A percentile compares a stretch with the other conserved stretches of the same genome.
phyloP scores from a whole-genome alignment of 345 rosid species.

The Rhodamnia argentea region DNA sequence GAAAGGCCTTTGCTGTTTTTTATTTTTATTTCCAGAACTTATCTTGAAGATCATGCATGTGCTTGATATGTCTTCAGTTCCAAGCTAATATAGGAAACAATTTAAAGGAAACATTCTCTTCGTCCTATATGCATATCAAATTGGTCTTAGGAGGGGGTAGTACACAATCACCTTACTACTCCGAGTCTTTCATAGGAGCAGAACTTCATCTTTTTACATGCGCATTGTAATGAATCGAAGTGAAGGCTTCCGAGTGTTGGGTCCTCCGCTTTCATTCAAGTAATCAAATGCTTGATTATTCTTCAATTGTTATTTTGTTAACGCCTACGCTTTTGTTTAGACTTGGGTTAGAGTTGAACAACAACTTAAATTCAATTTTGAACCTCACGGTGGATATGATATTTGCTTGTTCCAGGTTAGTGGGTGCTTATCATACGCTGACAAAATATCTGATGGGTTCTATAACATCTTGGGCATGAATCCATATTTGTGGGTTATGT shows the following conservation, averaged over 20 bases:
- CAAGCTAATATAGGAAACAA: neutral
- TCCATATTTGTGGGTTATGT: conserved; percentile 88
- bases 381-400: neutral
- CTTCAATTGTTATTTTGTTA: neutral
- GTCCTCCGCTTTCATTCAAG: neutral
- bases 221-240: neutral
- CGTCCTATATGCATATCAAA: neutral
- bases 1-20: neutral
- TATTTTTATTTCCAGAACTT: neutral
- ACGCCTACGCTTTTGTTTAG: neutral
- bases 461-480: conserved; percentile 92
- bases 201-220: neutral
- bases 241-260: neutral
- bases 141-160: neutral
- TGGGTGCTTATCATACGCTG: conserved; percentile 80
- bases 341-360: neutral
- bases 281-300: neutral
- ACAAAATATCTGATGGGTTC: conserved; percentile 87
- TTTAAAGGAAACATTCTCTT: neutral
- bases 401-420: conserved; percentile 41
- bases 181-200: neutral
- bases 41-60: neutral
- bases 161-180: neutral
- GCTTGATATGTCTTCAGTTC: neutral
- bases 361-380: neutral